Percentiles rank a stretch among this genome's conserved stretches.
phyloP scores from a whole-genome alignment of 768 basidiomycete species.

The Ramaria sp. region DNA sequence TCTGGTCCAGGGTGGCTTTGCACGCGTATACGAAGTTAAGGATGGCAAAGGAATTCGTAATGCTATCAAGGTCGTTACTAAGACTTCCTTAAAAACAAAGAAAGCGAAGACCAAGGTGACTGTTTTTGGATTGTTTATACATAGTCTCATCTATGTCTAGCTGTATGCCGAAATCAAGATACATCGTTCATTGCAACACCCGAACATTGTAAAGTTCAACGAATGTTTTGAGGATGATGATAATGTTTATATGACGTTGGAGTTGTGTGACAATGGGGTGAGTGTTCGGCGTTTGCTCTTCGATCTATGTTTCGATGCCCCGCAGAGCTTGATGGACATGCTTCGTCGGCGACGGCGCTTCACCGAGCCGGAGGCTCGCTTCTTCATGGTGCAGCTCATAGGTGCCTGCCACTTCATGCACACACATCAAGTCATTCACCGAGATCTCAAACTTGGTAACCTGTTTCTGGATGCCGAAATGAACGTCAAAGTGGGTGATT shows the following conservation, averaged over 20 bases:
- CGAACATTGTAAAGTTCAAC: slow-evolving; percentile 85
- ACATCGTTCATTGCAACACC: slow-evolving; percentile 80
- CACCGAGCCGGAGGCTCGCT: slow-evolving; percentile 87
- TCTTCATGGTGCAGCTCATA: slow-evolving; percentile 88
- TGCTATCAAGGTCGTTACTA: slow-evolving; percentile 94
- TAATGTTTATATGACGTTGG: slow-evolving; percentile 96
- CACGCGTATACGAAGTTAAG: slow-evolving; percentile 91
- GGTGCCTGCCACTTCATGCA: slow-evolving; percentile 99
- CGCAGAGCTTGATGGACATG: slow-evolving; percentile 71
- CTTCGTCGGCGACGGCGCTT: slow-evolving; percentile 78
- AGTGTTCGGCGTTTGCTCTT: not conserved
- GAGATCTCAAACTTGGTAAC: slow-evolving; percentile 94
- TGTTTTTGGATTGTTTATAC: not conserved
- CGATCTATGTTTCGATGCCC: not conserved
- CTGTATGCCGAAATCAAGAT: slow-evolving; percentile 99
- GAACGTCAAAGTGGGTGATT: slow-evolving; percentile 96
- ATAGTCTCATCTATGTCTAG: slow-evolving; percentile 29
- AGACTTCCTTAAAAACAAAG: slow-evolving; percentile 83
- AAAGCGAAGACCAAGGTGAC: slow-evolving; percentile 94
- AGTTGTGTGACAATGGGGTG: slow-evolving; percentile 78
- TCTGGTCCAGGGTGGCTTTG: slow-evolving; percentile 73
- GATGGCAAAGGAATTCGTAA: slow-evolving; percentile 51
- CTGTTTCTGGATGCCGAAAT: slow-evolving; percentile 84
- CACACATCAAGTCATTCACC: slow-evolving; percentile 90
- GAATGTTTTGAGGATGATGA: slow-evolving; percentile 94